Conservation (phyloP, 805 yeast species). For the Barnettozyma pratensis region DNA sequence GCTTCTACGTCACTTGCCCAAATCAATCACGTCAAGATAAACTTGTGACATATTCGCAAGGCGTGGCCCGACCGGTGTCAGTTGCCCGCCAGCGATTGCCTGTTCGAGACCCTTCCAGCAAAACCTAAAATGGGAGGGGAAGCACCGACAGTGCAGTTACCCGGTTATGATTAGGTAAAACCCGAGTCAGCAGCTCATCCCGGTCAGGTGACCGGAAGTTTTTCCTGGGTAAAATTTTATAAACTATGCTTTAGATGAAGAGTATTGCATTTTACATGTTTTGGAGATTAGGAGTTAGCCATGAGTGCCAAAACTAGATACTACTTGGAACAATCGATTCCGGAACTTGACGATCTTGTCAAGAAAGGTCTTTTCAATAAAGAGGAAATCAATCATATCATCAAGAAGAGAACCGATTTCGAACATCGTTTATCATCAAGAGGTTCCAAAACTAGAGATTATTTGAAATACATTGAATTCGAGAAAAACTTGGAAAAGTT, state of each 20-base stretch:
- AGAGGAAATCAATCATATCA: slow-evolving; percentile 74
- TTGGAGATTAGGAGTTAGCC: background rate
- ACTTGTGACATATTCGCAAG: slow-evolving; percentile 1
- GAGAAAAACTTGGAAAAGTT: slow-evolving; percentile 77
- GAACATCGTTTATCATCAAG: slow-evolving; percentile 87
- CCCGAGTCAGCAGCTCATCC: too few species aligned
- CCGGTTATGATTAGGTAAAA: too few species aligned
- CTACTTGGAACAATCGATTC: slow-evolving; percentile 67
- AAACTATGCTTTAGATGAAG: too few species aligned
- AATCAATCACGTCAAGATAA: slow-evolving; percentile 1
- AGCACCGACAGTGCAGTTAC: too few species aligned
- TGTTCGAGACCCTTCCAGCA: too few species aligned
- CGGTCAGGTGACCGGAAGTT: too few species aligned
- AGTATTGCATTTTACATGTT: too few species aligned
- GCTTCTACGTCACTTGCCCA: slow-evolving; percentile 1
- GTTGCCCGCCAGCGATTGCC: background rate
- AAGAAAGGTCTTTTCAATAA: slow-evolving; percentile 77
- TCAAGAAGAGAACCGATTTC: slow-evolving; percentile 92
- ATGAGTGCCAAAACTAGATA: slow-evolving; percentile 42
- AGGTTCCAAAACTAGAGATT: slow-evolving; percentile 76
- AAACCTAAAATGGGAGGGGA: too few species aligned
- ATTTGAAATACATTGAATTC: slow-evolving; percentile 69
- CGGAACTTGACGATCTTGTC: slow-evolving; percentile 86
- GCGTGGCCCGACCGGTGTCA: background rate
- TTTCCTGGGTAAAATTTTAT: too few species aligned